These are phyloP conservation scores for Cladophialophora chaetospira DNA, from an alignment of 2,329 filamentous ascomycete species.

Conservation along the genomic window DNA sequence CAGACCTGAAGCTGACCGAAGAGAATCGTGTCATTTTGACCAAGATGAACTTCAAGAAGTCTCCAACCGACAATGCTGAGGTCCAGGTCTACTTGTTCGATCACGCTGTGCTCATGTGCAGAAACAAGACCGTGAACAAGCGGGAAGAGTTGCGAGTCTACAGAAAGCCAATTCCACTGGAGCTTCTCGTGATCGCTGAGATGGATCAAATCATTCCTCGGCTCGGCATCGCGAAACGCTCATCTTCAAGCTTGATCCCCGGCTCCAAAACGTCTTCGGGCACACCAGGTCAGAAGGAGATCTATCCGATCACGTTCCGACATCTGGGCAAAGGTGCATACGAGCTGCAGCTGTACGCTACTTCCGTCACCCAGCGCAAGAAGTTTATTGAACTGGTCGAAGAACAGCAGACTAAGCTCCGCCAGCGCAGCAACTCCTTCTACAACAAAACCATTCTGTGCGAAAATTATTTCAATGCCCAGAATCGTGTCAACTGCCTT, in stretches of 20 bases:
- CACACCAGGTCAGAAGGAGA: conserved; percentile 64
- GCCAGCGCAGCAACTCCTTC: conserved; percentile 70
- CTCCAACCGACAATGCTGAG: conserved; percentile 80
- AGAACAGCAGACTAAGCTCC: conserved; percentile 80
- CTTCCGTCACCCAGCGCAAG: conserved; percentile 80
- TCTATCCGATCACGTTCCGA: conserved; percentile 92
- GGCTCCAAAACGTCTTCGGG: conserved; percentile 55
- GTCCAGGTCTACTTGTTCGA: conserved; percentile 96
- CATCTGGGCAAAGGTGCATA: conserved; percentile 96
- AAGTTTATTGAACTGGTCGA: conserved; percentile 99
- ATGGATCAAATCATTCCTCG: conserved; percentile 95
- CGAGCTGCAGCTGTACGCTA: conserved; percentile 84
- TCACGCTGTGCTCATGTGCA: conserved; percentile 87
- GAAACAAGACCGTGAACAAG: conserved; percentile 90
- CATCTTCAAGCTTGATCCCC: conserved; percentile 80
- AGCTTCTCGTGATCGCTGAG: conserved; percentile 88
- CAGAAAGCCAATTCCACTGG: conserved; percentile 89
- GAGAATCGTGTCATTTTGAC: conserved; percentile 90
- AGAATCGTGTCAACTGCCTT: conserved; percentile 90
- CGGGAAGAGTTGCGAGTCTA: conserved; percentile 94
- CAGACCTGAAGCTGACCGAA: conserved; percentile 92
- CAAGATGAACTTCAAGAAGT: conserved; percentile 93
- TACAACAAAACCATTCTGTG: conserved; percentile 70
- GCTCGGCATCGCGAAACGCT: conserved; percentile 76
- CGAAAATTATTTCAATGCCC: conserved; percentile 86